A percentile compares a stretch with the other conserved stretches of the same genome.
These are phyloP conservation scores for Leccinum subrobustum DNA, from an alignment of 1,284 basidiomycete genomes.

Conservation along the genomic window DNA sequence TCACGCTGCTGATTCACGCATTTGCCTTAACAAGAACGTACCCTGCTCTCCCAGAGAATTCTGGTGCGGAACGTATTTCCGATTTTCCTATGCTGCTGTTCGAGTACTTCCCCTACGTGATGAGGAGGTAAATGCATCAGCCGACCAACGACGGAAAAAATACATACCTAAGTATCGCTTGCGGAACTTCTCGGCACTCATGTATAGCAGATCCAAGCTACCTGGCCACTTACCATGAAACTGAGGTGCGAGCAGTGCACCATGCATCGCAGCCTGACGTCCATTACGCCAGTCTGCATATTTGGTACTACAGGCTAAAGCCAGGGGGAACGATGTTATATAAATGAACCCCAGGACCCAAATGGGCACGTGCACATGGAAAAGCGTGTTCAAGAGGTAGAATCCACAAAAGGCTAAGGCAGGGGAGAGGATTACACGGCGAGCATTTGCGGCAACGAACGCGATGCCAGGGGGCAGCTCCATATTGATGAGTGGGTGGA, in stretches of 20 bases:
- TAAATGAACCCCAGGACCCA: constrained; percentile 22
- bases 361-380: constrained; percentile 5
- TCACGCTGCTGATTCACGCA: background rate
- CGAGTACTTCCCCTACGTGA: constrained; percentile 32
- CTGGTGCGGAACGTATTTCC: constrained; percentile 34
- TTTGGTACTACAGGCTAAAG: constrained; percentile 18
- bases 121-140: background rate
- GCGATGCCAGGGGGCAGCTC: constrained; percentile 30
- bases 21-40: constrained; percentile 5
- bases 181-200: constrained; percentile 24
- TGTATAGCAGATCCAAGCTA: constrained; percentile 31
- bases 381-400: constrained; percentile 5
- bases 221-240: constrained; percentile 34
- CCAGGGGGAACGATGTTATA: constrained; percentile 28
- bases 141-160: background rate
- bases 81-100: constrained; percentile 13
- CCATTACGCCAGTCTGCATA: constrained; percentile 26
- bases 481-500: constrained; percentile 9
- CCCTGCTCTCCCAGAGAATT: constrained; percentile 35
- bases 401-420: constrained; percentile 15
- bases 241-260: constrained; percentile 34
- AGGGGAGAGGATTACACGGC: constrained; percentile 21
- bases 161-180: constrained; percentile 36
- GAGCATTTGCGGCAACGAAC: constrained; percentile 21
- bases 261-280: constrained; percentile 31